Conservation (phyloP, 1,284 basidiomycete species). For the Psilocybe mexicana region DNA sequence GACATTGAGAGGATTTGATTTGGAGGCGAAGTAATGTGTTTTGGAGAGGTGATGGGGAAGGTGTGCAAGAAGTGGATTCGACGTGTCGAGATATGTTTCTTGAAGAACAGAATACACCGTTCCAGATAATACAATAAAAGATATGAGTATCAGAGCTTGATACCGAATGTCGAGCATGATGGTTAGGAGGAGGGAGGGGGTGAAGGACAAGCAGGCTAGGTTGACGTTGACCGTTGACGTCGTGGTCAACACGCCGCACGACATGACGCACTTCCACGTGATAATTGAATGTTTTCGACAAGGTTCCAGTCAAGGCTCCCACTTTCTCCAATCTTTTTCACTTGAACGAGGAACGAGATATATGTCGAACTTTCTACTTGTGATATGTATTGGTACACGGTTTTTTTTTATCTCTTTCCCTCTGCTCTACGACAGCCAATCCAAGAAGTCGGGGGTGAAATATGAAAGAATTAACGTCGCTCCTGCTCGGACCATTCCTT, state of each 20-base stretch:
- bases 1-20: slow-evolving; percentile 82
- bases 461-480: slow-evolving; percentile 91
- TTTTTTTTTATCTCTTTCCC: not conserved
- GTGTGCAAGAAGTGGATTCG: slow-evolving; percentile 65
- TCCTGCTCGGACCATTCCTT: slow-evolving; percentile 90
- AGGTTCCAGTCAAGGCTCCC: too few species aligned
- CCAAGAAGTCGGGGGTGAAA: slow-evolving; percentile 94
- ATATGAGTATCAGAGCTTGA: slow-evolving; percentile 32
- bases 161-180: slow-evolving; percentile 31
- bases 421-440: slow-evolving; percentile 69
- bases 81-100: slow-evolving; percentile 48
- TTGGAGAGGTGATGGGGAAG: slow-evolving; percentile 66
- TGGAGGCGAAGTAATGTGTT: slow-evolving; percentile 80
- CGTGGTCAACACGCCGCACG: not conserved
- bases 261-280: slow-evolving; percentile 1
- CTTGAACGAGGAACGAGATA: too few species aligned
- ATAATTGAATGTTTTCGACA: not conserved
- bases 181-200: not conserved
- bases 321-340: too few species aligned
- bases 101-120: slow-evolving; percentile 43
- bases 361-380: not conserved
- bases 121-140: slow-evolving; percentile 35
- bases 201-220: not conserved
- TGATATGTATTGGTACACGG: not conserved
- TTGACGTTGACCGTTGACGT: not conserved